phyloP scores from a whole-genome alignment of 1,139 yeast species.

The Pichia sp. region DNA sequence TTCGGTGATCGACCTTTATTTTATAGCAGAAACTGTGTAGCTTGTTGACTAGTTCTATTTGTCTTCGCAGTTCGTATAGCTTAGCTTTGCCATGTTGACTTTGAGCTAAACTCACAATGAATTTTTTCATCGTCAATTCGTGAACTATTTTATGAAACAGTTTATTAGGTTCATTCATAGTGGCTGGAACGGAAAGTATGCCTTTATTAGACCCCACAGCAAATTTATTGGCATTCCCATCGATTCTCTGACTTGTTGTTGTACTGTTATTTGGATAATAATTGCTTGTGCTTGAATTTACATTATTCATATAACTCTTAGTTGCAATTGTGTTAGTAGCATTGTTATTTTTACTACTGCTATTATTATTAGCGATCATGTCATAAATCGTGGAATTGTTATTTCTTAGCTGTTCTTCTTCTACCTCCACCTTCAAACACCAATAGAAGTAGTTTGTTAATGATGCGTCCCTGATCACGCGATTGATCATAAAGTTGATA shows the following conservation, averaged over 20 bases:
- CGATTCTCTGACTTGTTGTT: neutral
- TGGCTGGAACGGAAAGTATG: neutral
- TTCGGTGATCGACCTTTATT: constrained; percentile 32
- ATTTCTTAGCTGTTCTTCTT: constrained; percentile 45
- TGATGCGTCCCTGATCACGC: constrained; percentile 61
- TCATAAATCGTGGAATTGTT: neutral
- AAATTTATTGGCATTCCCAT: neutral
- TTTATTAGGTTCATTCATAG: neutral
- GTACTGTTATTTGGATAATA: neutral
- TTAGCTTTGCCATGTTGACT: constrained; percentile 26
- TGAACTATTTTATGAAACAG: constrained; percentile 15
- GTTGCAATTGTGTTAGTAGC: neutral
- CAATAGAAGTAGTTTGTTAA: constrained; percentile 86
- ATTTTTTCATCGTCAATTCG: constrained; percentile 28
- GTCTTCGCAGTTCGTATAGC: constrained; percentile 26
- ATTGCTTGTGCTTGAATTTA: neutral
- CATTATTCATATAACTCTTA: neutral
- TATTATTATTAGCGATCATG: neutral
- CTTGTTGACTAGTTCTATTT: constrained; percentile 30
- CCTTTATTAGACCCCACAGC: neutral
- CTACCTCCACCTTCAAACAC: constrained; percentile 85
- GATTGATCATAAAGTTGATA: constrained; percentile 71
- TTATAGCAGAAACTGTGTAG: constrained; percentile 30
- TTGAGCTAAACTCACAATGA: constrained; percentile 24
- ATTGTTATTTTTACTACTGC: neutral